These are phyloP conservation scores for Acanthamoeba polyphaga DNA, from an alignment of 208 protist genomes.

Conservation along the genomic window DNA sequence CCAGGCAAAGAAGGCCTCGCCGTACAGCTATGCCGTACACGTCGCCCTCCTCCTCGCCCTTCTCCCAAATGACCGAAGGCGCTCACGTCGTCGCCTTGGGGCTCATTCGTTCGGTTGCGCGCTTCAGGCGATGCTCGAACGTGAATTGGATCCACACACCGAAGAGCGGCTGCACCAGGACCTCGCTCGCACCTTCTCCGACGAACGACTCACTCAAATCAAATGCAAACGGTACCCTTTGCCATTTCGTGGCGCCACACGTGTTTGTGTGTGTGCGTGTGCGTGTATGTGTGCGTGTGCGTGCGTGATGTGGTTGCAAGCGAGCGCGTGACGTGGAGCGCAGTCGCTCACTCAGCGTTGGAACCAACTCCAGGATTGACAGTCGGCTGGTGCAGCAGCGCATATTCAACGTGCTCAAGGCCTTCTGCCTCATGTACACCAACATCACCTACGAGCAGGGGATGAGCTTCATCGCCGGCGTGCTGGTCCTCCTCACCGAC, in stretches of 20 bases:
- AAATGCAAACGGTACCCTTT: constrained; percentile 24
- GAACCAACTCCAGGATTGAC: not conserved
- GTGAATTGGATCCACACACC: not conserved
- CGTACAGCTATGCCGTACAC: constrained; percentile 10
- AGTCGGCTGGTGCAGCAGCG: constrained; percentile 6
- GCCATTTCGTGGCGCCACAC: not conserved
- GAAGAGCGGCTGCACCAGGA: constrained; percentile 60
- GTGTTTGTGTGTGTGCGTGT: too few species aligned
- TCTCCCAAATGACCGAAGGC: too few species aligned
- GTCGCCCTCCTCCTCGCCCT: not conserved
- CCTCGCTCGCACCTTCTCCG: constrained; percentile 49
- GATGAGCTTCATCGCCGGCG: constrained; percentile 54
- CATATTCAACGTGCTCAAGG: constrained; percentile 67
- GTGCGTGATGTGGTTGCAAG: not conserved
- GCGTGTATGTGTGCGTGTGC: too few species aligned
- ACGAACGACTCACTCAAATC: constrained; percentile 16
- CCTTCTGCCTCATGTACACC: constrained; percentile 59
- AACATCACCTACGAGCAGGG: constrained; percentile 62
- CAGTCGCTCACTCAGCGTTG: not conserved
- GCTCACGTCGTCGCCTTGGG: not conserved
- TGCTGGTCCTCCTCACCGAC: constrained; percentile 33
- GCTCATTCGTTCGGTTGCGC: not conserved
- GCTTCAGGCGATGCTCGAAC: not conserved
- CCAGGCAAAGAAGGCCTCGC: not conserved
- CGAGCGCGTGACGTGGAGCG: not conserved